Conservation (phyloP, 768 basidiomycete genomes). For the Mycena indigotica region DNA sequence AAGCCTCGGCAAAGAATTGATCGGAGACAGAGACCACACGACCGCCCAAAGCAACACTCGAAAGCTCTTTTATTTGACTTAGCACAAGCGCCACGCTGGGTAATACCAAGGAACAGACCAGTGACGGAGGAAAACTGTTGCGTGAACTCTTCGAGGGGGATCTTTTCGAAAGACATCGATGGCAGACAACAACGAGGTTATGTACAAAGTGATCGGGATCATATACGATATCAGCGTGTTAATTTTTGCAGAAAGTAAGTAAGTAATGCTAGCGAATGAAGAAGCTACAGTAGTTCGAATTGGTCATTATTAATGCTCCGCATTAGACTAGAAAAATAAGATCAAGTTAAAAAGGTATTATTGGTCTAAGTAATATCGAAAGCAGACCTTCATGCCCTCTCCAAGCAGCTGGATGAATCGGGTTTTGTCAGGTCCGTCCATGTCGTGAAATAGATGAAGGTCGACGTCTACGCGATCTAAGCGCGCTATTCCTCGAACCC, state of each 20-base stretch:
- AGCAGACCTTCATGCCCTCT: slow-evolving; percentile 35
- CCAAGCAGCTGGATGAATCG: slow-evolving; percentile 33
- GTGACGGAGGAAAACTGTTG: slow-evolving; percentile 50
- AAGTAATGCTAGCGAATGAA: background rate
- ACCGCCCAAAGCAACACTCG: slow-evolving; percentile 82
- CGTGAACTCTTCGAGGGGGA: slow-evolving; percentile 51
- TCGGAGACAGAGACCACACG: slow-evolving; percentile 79
- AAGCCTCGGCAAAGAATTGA: slow-evolving; percentile 93
- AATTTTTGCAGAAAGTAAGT: background rate
- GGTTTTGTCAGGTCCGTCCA: slow-evolving; percentile 33
- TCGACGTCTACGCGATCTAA: slow-evolving; percentile 34
- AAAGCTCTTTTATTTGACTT: no score
- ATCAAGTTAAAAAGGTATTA: slow-evolving; percentile 4
- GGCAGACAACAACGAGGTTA: slow-evolving; percentile 1
- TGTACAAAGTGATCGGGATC: background rate
- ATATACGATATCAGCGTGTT: background rate
- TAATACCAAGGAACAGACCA: slow-evolving; percentile 45
- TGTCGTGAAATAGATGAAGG: slow-evolving; percentile 28
- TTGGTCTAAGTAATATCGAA: slow-evolving; percentile 16
- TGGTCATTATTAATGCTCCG: background rate
- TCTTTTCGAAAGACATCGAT: slow-evolving; percentile 45
- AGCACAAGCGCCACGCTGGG: no score
- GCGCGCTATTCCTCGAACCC: slow-evolving; percentile 24
- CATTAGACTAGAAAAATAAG: slow-evolving; percentile 2
- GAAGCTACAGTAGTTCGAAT: no score